phyloP scores from a whole-genome alignment of 768 basidiomycete species.

The Sutorius australiensis region DNA sequence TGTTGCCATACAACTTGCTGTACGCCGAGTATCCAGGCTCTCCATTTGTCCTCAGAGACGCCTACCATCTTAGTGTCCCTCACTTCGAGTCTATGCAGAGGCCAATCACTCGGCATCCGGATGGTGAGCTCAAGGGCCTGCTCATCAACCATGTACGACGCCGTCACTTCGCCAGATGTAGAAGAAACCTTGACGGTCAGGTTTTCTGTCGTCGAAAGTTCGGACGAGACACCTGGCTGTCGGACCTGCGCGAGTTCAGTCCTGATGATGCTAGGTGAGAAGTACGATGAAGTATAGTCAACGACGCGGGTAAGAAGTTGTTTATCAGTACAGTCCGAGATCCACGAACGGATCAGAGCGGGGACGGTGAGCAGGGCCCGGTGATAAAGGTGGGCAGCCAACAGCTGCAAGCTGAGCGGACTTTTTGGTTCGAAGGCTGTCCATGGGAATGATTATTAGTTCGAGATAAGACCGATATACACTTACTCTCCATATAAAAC shows the following conservation, averaged over 20 bases:
- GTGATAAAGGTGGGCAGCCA: constrained; percentile 88
- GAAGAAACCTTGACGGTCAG: constrained; percentile 73
- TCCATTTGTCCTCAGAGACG: constrained; percentile 86
- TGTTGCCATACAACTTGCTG: constrained; percentile 88
- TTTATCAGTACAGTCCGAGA: constrained; percentile 83
- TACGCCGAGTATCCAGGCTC: constrained; percentile 89
- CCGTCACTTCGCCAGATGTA: constrained; percentile 76
- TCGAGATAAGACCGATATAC: not conserved
- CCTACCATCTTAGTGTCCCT: constrained; percentile 80
- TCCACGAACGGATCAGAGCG: constrained; percentile 81
- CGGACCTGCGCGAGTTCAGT: constrained; percentile 77
- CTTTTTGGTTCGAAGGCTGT: constrained; percentile 58
- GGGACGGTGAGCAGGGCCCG: constrained; percentile 81
- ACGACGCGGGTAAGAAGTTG: constrained; percentile 76
- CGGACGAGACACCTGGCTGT: constrained; percentile 47
- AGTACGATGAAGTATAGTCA: constrained; percentile 74
- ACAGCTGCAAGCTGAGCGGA: constrained; percentile 51
- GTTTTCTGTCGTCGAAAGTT: constrained; percentile 64
- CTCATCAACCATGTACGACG: constrained; percentile 86
- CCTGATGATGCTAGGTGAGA: constrained; percentile 85
- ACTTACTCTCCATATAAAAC: constrained; percentile 70
- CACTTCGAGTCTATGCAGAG: constrained; percentile 84
- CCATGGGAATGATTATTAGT: not conserved
- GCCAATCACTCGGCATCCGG: constrained; percentile 87
- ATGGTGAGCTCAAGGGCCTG: constrained; percentile 87